Evolutionary conservation across 139 green algal species (phyloP).

Genomic region (Chloropicon primus): DNA sequence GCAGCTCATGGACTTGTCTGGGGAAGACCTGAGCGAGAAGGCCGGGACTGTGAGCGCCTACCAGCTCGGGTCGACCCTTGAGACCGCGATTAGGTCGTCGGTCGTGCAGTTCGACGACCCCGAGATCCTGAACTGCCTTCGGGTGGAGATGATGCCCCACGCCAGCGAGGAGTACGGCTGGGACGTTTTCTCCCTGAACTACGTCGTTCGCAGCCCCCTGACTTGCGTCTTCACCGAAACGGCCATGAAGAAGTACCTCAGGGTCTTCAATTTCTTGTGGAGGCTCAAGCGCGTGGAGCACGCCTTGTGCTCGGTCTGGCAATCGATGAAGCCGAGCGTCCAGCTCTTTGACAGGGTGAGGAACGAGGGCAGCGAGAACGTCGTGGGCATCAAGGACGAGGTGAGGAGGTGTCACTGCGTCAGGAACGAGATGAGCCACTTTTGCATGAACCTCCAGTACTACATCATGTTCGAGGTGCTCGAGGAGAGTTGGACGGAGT

Average conservation of each 20-base stretch:
- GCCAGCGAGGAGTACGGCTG: conserved; percentile 43
- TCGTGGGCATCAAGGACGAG: conserved; percentile 9
- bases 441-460: conserved; percentile 79
- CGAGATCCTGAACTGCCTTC: conserved; percentile 40
- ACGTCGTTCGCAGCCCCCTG: conserved; percentile 43
- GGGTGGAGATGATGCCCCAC: conserved; percentile 23
- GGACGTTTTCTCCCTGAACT: conserved; percentile 82
- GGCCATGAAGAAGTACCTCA: conserved; percentile 49
- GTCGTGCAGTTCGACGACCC: conserved; percentile 52
- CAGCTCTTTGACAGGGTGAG: not conserved
- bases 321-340: conserved; percentile 38
- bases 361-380: conserved; percentile 14
- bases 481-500: conserved; percentile 37
- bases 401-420: conserved; percentile 47
- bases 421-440: conserved; percentile 73
- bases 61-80: conserved; percentile 51
- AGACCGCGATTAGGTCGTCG: conserved; percentile 49
- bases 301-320: conserved; percentile 53
- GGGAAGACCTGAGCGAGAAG: conserved; percentile 26
- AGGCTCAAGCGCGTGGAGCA: conserved; percentile 66
- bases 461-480: conserved; percentile 84
- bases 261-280: conserved; percentile 79
- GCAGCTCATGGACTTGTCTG: conserved; percentile 47
- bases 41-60: conserved; percentile 35
- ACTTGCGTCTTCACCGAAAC: conserved; percentile 49